phyloP scores from a whole-genome alignment of 2,329 filamentous ascomycete genomes.

The Fusarium sororula region DNA sequence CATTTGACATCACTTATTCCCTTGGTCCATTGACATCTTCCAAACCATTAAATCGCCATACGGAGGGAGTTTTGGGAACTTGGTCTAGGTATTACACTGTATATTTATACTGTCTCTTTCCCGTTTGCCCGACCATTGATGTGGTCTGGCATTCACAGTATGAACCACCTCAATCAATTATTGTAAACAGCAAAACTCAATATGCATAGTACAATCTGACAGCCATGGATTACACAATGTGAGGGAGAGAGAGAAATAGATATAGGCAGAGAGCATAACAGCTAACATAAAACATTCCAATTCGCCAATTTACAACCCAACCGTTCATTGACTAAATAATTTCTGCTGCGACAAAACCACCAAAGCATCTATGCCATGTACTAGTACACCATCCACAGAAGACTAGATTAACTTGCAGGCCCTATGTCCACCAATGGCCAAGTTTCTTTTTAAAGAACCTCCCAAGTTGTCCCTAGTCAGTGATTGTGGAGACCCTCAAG shows the following conservation, averaged over 20 bases:
- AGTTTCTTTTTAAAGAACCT: background rate
- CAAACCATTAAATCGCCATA: background rate
- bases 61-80: background rate
- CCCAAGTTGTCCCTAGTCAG: background rate
- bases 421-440: background rate
- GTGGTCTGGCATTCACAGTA: background rate
- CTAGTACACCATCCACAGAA: conserved; percentile 25
- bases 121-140: background rate
- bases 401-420: conserved; percentile 13
- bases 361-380: conserved; percentile 32
- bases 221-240: background rate
- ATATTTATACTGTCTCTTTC: background rate
- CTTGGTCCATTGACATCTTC: background rate
- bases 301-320: conserved; percentile 27
- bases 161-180: background rate
- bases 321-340: conserved; percentile 6
- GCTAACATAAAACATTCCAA: conserved; percentile 18
- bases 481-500: background rate
- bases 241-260: no score
- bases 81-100: background rate
- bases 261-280: background rate
- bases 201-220: background rate
- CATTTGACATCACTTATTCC: background rate
- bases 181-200: background rate
- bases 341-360: conserved; percentile 18